A percentile compares a stretch with the other conserved stretches of the same genome.
These are phyloP conservation scores for Ceriops tagal DNA, from an alignment of 345 rosid species.

Conservation along the genomic window DNA sequence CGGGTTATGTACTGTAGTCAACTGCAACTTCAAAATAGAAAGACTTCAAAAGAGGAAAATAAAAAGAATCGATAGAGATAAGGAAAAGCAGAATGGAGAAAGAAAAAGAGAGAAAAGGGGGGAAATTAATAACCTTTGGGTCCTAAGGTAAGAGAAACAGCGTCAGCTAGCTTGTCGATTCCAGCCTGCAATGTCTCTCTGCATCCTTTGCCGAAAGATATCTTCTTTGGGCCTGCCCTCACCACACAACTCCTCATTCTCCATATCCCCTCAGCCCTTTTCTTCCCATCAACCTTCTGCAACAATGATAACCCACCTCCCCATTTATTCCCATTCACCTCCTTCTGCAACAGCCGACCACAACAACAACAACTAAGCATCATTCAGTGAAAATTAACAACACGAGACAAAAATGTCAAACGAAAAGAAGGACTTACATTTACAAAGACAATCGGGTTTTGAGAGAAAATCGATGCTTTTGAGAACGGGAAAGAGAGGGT, in stretches of 20 bases:
- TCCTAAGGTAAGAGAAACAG: conserved; percentile 82
- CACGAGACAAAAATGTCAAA: neutral
- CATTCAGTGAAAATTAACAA: neutral
- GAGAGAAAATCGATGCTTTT: neutral
- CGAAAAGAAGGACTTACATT: neutral
- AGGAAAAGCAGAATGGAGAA: neutral
- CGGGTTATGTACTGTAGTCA: too few species aligned
- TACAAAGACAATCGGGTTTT: neutral
- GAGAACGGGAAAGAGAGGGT: neutral
- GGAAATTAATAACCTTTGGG: conserved; percentile 48
- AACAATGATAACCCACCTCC: conserved; percentile 8
- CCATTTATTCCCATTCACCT: neutral
- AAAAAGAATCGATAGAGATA: neutral
- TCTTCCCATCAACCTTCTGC: conserved; percentile 36
- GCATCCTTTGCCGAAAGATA: conserved; percentile 61
- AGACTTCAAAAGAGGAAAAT: neutral
- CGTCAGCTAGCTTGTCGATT: conserved; percentile 83
- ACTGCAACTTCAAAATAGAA: neutral
- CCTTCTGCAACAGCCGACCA: neutral
- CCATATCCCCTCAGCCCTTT: conserved; percentile 24
- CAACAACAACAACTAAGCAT: neutral
- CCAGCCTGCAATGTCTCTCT: conserved; percentile 74
- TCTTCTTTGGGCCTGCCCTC: conserved; percentile 68
- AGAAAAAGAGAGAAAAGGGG: neutral
- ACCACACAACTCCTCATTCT: conserved; percentile 43